Conservation (phyloP, 2,329 filamentous ascomycete genomes). For the Aspergillus aculeatus region DNA sequence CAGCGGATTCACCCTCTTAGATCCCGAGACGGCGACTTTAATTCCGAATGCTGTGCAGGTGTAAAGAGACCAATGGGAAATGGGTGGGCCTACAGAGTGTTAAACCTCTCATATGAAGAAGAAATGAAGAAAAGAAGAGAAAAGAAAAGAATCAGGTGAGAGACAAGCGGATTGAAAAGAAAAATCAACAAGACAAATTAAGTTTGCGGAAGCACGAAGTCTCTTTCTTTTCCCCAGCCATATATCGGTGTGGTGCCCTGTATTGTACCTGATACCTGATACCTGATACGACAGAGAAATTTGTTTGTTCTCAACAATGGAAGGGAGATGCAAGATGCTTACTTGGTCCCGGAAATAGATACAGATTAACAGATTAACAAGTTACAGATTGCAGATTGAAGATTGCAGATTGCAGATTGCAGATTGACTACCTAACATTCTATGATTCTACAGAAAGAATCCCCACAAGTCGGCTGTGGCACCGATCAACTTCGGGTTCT, state of each 20-base stretch:
- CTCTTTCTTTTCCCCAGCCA: neutral
- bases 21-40: neutral
- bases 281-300: neutral
- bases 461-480: slow-evolving; percentile 5
- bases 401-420: no score
- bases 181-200: neutral
- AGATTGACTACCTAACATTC: no score
- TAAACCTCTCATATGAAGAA: neutral
- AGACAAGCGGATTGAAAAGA: neutral
- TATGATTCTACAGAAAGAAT: neutral
- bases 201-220: neutral
- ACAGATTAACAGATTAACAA: no score
- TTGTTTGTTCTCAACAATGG: neutral
- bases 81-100: neutral
- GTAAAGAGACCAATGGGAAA: slow-evolving; percentile 1
- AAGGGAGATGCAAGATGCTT: neutral
- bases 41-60: neutral
- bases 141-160: neutral
- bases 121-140: neutral
- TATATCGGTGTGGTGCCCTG: neutral
- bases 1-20: neutral
- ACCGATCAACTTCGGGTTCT: slow-evolving; percentile 3
- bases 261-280: neutral
- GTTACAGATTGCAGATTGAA: no score
- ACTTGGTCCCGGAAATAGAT: neutral